Evolutionary conservation across 805 yeast species (phyloP), one percentile per base, ranked within the genome.

Genomic region (Yarrowia sp.): DNA sequence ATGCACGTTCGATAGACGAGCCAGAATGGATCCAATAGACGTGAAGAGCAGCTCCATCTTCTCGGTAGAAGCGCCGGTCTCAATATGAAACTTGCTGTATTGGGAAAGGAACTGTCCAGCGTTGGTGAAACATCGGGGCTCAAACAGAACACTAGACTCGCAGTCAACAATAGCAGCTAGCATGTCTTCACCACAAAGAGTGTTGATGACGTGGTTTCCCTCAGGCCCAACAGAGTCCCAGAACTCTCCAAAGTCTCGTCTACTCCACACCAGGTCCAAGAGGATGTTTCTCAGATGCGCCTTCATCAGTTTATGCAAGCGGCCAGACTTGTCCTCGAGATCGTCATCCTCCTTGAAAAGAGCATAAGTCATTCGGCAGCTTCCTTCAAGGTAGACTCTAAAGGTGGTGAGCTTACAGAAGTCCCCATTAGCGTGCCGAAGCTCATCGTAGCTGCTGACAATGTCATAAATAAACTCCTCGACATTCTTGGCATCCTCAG

Each of bases 211-310:
- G 19, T 52, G 60, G 34, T 40, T 40, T 9, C 67, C 47, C 20
- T 64, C 60, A n/a, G 67, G 60, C 4, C 67, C 67, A 4, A 64
- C 43, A 14, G 67, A 64, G 40, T 64, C 67, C 67, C 67, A 64
- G 34, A 64, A 64, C 49, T 40, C 58, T 7, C 60, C 67, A 40
- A 64, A 64, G 33, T 64, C 67, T 6, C 60, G 38, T 30, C 60
- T 8, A 14, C 47, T 64, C 50, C 47, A 42, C 12, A 64, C 24
- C 2, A 50, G 50, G 30, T 64, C 58, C 33, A 52, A 9, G 15
- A 64, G 60, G n/a, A 50, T 64, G 36, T 49, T 64, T 14, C 43
- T 34, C 10, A 64, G n/a, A 46, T 61, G 66, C 12, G 43, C 9
- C 39, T 39, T 61, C 44, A 61, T 61, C 20, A 46, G 46, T 20